Evolutionary conservation across 352 stramenopile genomes (phyloP).

Genomic region (Globisporangium sylvaticum): DNA sequence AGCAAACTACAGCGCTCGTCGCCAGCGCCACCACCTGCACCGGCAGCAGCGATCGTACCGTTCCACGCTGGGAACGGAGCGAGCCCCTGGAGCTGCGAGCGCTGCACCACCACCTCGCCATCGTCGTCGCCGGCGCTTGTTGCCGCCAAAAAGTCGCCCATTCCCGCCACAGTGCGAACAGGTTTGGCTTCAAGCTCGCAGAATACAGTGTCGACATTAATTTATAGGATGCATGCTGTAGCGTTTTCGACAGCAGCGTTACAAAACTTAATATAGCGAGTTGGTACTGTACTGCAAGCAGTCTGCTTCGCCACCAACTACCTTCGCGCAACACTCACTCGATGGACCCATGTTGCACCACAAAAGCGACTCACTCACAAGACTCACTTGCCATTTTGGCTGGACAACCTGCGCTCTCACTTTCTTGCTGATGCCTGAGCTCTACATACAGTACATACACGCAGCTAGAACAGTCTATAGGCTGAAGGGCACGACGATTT

Average conservation of each 20-base stretch:
- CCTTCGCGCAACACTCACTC: neutral
- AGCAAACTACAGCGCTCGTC: conserved; percentile 37
- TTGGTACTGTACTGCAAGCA: no score
- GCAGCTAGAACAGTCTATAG: neutral
- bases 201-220: neutral
- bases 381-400: neutral
- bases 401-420: no score
- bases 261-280: neutral
- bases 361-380: neutral
- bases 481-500: neutral
- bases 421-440: neutral
- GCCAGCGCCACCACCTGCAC: neutral
- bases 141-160: conserved; percentile 2
- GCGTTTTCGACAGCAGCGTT: neutral
- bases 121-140: conserved; percentile 1
- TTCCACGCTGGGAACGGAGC: conserved; percentile 62
- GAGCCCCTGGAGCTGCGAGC: conserved; percentile 33
- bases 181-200: neutral
- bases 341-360: neutral
- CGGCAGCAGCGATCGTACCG: conserved; percentile 29
- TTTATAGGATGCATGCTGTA: neutral
- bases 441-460: neutral
- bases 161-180: neutral
- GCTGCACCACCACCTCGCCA: conserved; percentile 33
- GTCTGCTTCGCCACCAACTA: neutral